These are phyloP conservation scores for Carex parvula DNA, from an alignment of 176 grass and related monocot genomes.

Conservation along the genomic window DNA sequence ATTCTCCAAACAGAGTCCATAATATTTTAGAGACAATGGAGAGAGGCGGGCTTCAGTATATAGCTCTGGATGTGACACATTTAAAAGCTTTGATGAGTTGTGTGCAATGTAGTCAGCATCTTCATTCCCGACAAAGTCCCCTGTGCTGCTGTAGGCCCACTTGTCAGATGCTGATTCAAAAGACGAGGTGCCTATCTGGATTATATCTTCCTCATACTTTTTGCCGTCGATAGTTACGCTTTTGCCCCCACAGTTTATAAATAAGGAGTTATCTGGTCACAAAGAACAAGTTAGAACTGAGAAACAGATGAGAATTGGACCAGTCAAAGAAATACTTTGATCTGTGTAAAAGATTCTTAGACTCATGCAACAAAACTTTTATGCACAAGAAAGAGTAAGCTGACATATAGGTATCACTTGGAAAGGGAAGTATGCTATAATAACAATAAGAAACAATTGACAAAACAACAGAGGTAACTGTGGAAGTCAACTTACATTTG, in stretches of 20 bases:
- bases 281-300: not conserved
- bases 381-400: not conserved
- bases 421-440: not conserved
- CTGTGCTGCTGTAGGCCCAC: conserved; percentile 91
- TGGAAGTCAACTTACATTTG: conserved; percentile 44
- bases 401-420: not conserved
- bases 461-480: not conserved
- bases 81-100: conserved; percentile 42
- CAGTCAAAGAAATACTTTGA: not conserved
- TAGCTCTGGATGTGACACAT: conserved; percentile 46
- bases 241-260: conserved; percentile 86
- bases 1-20: conserved; percentile 77
- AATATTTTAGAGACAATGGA: conserved; percentile 81
- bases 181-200: conserved; percentile 62
- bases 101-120: conserved; percentile 58
- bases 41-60: conserved; percentile 75
- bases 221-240: conserved; percentile 31
- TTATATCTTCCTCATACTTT: conserved; percentile 59
- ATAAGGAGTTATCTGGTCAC: conserved; percentile 68
- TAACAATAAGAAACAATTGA: not conserved
- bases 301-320: not conserved
- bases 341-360: not conserved
- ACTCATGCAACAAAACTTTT: not conserved
- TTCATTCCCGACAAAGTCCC: conserved; percentile 67
- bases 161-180: conserved; percentile 40